Evolutionary conservation across 768 basidiomycete genomes (phyloP), one percentile per base, ranked within the genome.

Genomic region (Lepiota brunneoincarnata): DNA sequence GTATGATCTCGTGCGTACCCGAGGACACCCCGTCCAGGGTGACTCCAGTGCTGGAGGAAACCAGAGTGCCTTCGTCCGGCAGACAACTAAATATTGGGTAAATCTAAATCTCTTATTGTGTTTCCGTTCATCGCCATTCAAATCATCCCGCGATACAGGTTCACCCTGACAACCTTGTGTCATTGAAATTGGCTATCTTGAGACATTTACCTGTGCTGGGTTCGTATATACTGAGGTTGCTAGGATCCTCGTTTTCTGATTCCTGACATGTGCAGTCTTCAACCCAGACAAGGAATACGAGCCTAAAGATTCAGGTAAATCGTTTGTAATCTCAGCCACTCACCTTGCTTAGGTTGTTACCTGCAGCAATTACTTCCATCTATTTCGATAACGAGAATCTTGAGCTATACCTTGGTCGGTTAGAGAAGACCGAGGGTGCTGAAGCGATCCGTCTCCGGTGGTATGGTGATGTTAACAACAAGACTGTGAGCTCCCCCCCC

Each of bases 1-100:
- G 35, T 98, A 97, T 65, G 89, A 98, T 68, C 87, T 98, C 34
- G 94, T 98, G 15, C 85, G 95, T 45, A 98, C 95, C 0, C 78
- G 97, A 49, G 97, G 97, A 0, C 91, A 98, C 64, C 97, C 97
- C 9, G 87, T 93, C 1, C 82, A 89, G 54, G 97, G 97, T 20
- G 97, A 99, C 65, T 83, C 94, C 1, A 87, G 87, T 61, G 97
- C 97, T 1, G 97, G 97, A 24, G 95, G 96, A 1, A 89, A 72
- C 60, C 97, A 99, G 74, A 97, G 91, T 60, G 97, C 96, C 1
- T 99, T 99, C 64, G 91, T 98, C n/a, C 74, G 97, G 37, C 94
- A 97, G 70, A 99, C 97, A 31, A 98, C 97, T 10, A 99, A 99
- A 68, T 99, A 99, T 64, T 99, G 97, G 97, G 96, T 91, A 66